A percentile compares a stretch with the other conserved stretches of the same genome.
These are phyloP conservation scores for Canariomyces notabilis DNA, from an alignment of 2,329 filamentous ascomycete species.

Conservation along the genomic window DNA sequence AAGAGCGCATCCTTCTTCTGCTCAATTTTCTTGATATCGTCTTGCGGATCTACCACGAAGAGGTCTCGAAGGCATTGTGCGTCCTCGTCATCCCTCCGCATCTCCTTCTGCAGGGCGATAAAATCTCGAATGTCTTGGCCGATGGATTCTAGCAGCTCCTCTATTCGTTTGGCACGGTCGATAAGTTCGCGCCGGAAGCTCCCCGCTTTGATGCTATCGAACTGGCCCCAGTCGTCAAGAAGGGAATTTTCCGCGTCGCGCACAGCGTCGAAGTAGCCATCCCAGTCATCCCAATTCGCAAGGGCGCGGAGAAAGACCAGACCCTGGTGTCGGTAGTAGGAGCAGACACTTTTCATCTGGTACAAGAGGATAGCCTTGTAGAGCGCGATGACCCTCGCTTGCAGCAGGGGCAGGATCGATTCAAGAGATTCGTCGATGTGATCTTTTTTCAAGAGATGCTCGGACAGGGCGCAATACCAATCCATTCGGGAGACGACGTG, in stretches of 20 bases:
- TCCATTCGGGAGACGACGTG: conserved; percentile 19
- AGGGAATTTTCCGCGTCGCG: conserved; percentile 22
- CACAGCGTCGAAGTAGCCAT: conserved; percentile 26
- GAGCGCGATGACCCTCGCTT: conserved; percentile 24
- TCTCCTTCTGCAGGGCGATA: conserved; percentile 13
- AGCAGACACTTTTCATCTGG: conserved; percentile 35
- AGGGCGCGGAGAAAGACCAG: conserved; percentile 27
- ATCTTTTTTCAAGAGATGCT: conserved; percentile 14
- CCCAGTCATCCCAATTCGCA: conserved; percentile 32
- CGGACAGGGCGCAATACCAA: conserved; percentile 18
- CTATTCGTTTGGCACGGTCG: conserved; percentile 7
- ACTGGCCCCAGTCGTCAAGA: conserved; percentile 8
- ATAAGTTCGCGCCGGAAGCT: conserved; percentile 13
- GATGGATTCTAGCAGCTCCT: conserved; percentile 11
- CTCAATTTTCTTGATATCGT: conserved; percentile 18
- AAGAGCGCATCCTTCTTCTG: conserved; percentile 18
- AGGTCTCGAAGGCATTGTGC: conserved; percentile 16
- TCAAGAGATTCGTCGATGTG: neutral
- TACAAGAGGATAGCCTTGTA: conserved; percentile 36
- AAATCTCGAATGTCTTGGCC: conserved; percentile 12
- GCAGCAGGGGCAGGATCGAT: neutral
- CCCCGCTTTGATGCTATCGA: too few relatives aligned
- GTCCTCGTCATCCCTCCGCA: conserved; percentile 10
- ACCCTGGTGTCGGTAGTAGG: conserved; percentile 29
- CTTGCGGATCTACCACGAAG: conserved; percentile 16